Evolutionary conservation across 2,329 filamentous ascomycete species (phyloP).

Genomic region (Sordariomycetes sp.): DNA sequence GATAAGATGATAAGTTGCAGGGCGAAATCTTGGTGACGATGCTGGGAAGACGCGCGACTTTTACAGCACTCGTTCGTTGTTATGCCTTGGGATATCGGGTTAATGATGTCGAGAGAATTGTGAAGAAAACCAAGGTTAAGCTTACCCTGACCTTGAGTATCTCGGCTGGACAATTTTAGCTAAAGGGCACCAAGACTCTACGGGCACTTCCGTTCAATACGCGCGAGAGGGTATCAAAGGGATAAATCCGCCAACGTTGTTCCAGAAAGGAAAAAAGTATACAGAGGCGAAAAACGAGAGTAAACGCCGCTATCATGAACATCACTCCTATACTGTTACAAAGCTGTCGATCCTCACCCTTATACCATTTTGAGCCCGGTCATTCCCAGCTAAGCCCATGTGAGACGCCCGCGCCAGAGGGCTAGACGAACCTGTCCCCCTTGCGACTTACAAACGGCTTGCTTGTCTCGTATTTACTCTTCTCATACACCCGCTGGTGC

Average conservation of each 20-base stretch:
- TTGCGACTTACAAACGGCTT: conserved; percentile 65
- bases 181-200: too few relatives aligned
- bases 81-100: too few relatives aligned
- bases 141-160: too few relatives aligned
- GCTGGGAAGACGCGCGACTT: background rate
- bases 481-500: conserved; percentile 52
- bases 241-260: background rate
- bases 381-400: too few relatives aligned
- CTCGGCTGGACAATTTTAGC: too few relatives aligned
- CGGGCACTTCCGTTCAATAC: too few relatives aligned
- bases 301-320: background rate
- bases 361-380: background rate
- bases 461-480: conserved; percentile 80
- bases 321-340: background rate
- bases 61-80: too few relatives aligned
- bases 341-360: background rate
- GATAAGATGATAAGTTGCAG: conserved; percentile 4
- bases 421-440: conserved; percentile 70
- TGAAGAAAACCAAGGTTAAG: too few relatives aligned
- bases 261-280: background rate
- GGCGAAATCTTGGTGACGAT: background rate
- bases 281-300: background rate
- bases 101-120: too few relatives aligned
- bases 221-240: too few relatives aligned
- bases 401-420: background rate